Percentiles rank a stretch among this genome's conserved stretches.
Evolutionary conservation across 331 rosid species (phyloP).

Genomic region (Pyrus hybrid): DNA sequence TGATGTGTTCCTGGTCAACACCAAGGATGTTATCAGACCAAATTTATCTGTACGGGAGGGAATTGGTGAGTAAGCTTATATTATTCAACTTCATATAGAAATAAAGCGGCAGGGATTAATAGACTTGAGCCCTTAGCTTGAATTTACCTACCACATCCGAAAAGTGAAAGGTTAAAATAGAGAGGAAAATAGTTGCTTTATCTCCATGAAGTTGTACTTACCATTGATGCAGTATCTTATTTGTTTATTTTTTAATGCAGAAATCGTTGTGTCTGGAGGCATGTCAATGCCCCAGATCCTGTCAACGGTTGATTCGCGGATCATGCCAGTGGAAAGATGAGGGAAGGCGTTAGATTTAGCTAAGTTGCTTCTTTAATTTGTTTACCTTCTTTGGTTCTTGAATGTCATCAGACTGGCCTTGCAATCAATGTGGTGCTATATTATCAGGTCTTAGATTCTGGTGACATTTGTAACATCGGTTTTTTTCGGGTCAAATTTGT

Average conservation of each 20-base stretch:
- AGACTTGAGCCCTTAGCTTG: neutral
- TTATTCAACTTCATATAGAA: neutral
- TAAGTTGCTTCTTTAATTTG: conserved; percentile 10
- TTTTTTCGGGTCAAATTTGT: conserved; percentile 23
- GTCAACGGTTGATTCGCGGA: conserved; percentile 53
- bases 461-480: conserved; percentile 37
- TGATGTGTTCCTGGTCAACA: conserved; percentile 77
- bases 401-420: conserved; percentile 27
- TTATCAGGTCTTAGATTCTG: conserved; percentile 21
- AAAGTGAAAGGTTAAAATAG: neutral
- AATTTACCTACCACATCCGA: neutral
- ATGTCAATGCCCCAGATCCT: conserved; percentile 98
- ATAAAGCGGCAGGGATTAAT: neutral
- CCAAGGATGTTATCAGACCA: conserved; percentile 88
- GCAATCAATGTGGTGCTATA: conserved; percentile 20
- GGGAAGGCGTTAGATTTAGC: conserved; percentile 22
- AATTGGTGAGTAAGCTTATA: conserved; percentile 57
- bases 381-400: conserved; percentile 7
- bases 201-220: neutral
- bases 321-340: conserved; percentile 46
- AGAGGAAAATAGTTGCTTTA: neutral
- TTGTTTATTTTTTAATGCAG: conserved; percentile 39
- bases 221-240: neutral
- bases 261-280: conserved; percentile 96
- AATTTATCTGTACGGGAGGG: conserved; percentile 98